A percentile compares a stretch with the other conserved stretches of the same genome.
phyloP scores from a whole-genome alignment of 108 stramenopile species.

The Pseudonitzschia multiseries region DNA sequence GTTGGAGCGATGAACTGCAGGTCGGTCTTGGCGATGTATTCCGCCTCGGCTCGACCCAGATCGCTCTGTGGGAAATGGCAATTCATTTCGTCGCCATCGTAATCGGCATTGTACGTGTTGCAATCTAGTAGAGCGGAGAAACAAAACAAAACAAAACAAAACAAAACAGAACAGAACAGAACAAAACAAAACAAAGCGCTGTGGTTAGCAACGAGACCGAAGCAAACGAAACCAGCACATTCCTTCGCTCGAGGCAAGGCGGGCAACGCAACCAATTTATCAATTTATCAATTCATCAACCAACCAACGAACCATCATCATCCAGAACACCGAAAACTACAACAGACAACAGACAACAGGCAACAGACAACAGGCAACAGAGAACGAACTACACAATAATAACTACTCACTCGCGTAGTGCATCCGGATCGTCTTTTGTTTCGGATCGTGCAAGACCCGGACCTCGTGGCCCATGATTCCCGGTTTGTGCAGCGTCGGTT shows the following conservation, averaged over 20 bases:
- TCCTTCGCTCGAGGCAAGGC: no score
- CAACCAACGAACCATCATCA: no score
- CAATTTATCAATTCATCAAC: no score
- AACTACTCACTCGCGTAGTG: constrained; percentile 92
- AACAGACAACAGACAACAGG: no score
- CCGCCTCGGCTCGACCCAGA: constrained; percentile 93
- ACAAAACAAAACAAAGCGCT: no score
- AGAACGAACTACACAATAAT: neutral
- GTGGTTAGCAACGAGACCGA: no score
- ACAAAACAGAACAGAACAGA: no score
- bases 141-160: no score
- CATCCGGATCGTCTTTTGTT: constrained; percentile 96
- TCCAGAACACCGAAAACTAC: no score
- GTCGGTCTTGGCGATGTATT: constrained; percentile 91
- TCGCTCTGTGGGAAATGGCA: constrained; percentile 98
- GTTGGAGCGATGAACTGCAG: constrained; percentile 97
- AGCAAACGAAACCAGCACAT: neutral
- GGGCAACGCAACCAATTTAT: no score
- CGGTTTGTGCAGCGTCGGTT: constrained; percentile 99
- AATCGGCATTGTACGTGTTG: constrained; percentile 99
- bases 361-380: no score
- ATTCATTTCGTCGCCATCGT: constrained; percentile 99
- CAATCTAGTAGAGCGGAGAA: constrained; percentile 90
- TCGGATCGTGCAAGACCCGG: constrained; percentile 91
- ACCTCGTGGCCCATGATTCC: constrained; percentile 99